Percentiles rank a stretch among this genome's conserved stretches.
Conservation (phyloP, 2,329 filamentous ascomycete genomes). For the Rhexocercosporidium sp. region DNA sequence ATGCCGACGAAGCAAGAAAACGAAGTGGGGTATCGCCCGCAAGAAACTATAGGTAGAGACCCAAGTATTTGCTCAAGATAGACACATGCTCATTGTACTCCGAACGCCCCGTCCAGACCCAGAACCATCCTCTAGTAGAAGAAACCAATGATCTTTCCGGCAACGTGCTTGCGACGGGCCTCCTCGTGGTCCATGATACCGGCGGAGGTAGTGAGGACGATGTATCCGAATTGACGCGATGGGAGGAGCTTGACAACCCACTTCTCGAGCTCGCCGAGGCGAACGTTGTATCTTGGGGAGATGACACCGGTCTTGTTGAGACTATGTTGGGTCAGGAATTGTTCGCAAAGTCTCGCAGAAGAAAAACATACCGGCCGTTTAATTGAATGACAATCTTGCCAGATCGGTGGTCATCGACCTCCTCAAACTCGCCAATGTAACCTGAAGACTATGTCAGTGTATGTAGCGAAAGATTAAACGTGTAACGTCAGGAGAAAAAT, state of each 20-base stretch:
- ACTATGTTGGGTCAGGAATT: conserved; percentile 41
- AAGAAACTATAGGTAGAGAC: conserved; percentile 26
- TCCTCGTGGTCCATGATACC: conserved; percentile 99
- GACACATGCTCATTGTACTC: conserved; percentile 42
- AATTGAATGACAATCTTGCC: conserved; percentile 99
- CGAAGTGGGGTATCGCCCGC: conserved; percentile 39
- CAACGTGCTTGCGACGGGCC: conserved; percentile 97
- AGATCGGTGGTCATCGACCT: conserved; percentile 98
- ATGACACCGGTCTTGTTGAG: conserved; percentile 99
- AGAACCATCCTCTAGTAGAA: conserved; percentile 76
- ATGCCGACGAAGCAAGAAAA: conserved; percentile 32
- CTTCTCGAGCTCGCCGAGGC: conserved; percentile 97
- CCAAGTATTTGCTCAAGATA: conserved; percentile 33
- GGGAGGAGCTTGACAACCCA: conserved; percentile 99
- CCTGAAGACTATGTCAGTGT: conserved; percentile 68
- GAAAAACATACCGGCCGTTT: conserved; percentile 76
- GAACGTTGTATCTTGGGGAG: conserved; percentile 99
- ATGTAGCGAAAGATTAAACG: conserved; percentile 97
- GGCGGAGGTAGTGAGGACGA: conserved; percentile 97
- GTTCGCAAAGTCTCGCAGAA: background rate
- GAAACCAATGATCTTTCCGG: conserved; percentile 99
- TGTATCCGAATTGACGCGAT: conserved; percentile 99
- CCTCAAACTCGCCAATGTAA: conserved; percentile 99
- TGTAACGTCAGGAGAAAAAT: conserved; percentile 75
- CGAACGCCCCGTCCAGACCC: conserved; percentile 21